Conservation (phyloP, 2,329 filamentous ascomycete species). For the Venturia aucupariae region DNA sequence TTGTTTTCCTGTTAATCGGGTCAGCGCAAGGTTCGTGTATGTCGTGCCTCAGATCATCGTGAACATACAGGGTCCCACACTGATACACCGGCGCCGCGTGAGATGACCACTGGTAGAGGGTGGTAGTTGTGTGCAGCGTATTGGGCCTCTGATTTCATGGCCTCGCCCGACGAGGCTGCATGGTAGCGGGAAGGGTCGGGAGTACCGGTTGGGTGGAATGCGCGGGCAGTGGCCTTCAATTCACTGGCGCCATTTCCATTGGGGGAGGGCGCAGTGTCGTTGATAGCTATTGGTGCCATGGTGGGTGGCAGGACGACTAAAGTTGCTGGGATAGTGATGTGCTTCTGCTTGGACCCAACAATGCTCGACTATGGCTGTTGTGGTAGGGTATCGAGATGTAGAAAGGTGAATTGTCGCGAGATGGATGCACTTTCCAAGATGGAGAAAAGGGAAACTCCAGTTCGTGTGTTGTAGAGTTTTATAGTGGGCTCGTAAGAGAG, state of each 20-base stretch:
- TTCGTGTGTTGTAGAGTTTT: background rate
- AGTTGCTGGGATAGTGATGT: background rate
- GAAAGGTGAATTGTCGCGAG: background rate
- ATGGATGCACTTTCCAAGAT: background rate
- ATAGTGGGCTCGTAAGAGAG: background rate
- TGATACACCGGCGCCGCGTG: conserved; percentile 70
- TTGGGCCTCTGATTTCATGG: conserved; percentile 71
- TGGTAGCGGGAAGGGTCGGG: conserved; percentile 48
- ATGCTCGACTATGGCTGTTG: background rate
- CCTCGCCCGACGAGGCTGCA: conserved; percentile 65
- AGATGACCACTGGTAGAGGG: conserved; percentile 87
- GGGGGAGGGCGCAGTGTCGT: background rate
- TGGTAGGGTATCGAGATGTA: background rate
- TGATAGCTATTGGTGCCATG: conserved; percentile 30
- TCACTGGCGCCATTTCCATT: conserved; percentile 21
- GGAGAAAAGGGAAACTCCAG: background rate
- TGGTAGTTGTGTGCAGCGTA: conserved; percentile 98
- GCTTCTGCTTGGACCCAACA: background rate
- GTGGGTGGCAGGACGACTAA: background rate
- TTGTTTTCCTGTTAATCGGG: conserved; percentile 32
- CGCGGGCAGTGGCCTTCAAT: conserved; percentile 18
- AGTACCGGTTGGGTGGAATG: conserved; percentile 12
- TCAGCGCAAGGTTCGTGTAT: background rate
- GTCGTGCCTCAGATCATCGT: background rate
- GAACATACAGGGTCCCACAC: conserved; percentile 82